These are phyloP conservation scores for Plantago major DNA, from an alignment of 257 asterid species.

Conservation along the genomic window DNA sequence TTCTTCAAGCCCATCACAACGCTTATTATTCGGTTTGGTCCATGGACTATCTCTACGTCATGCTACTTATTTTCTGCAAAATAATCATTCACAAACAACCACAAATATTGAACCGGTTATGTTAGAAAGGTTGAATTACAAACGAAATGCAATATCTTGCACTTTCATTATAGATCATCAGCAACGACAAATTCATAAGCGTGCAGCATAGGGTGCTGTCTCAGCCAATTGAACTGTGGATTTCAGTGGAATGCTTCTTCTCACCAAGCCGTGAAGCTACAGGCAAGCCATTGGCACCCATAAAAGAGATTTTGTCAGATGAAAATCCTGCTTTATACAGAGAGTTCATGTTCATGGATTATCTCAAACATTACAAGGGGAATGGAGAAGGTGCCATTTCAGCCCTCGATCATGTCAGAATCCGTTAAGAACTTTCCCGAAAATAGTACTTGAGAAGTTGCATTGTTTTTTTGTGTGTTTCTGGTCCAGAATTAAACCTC, in stretches of 20 bases:
- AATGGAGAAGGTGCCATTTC: slow-evolving; percentile 18
- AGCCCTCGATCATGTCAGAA: slow-evolving; percentile 28
- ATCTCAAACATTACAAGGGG: slow-evolving; percentile 21
- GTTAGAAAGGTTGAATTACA: too few species aligned
- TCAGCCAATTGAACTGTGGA: slow-evolving; percentile 31
- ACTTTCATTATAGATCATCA: slow-evolving; percentile 28
- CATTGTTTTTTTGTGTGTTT: too few species aligned
- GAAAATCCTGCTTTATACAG: slow-evolving; percentile 26
- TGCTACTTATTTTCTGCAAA: too few species aligned
- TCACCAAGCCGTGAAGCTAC: slow-evolving; percentile 24
- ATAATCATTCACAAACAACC: too few species aligned
- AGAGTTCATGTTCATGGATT: slow-evolving; percentile 27
- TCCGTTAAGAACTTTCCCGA: background rate
- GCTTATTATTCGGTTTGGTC: too few species aligned
- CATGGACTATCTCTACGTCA: too few species aligned
- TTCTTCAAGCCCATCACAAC: too few species aligned
- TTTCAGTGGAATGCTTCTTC: slow-evolving; percentile 36
- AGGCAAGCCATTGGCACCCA: slow-evolving; percentile 30
- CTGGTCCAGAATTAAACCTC: too few species aligned
- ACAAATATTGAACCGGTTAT: too few species aligned
- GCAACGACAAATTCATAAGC: slow-evolving; percentile 37
- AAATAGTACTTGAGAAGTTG: too few species aligned
- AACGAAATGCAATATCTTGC: too few species aligned
- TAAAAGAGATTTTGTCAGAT: slow-evolving; percentile 26
- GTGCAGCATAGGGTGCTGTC: slow-evolving; percentile 41